phyloP scores from a whole-genome alignment of 2,329 filamentous ascomycete species.

The Falciphora oryzae region DNA sequence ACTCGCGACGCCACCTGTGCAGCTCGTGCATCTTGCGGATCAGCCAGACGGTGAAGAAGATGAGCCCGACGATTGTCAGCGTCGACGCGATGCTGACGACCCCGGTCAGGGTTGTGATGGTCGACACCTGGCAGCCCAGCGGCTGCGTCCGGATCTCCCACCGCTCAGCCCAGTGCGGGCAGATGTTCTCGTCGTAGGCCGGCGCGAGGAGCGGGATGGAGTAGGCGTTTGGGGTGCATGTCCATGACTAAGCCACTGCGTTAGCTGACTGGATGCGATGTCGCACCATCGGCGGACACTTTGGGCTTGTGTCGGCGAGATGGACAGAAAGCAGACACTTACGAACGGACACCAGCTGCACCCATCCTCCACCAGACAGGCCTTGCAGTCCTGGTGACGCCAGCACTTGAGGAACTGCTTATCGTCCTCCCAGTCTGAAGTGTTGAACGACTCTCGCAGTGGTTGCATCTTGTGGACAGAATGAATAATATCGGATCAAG shows the following conservation, averaged over 20 bases:
- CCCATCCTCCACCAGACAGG: conserved; percentile 36
- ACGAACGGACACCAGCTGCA: conserved; percentile 52
- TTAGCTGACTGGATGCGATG: conserved; percentile 9
- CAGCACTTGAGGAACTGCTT: conserved; percentile 45
- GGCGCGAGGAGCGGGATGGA: conserved; percentile 43
- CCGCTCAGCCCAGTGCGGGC: conserved; percentile 43
- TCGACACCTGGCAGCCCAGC: conserved; percentile 36
- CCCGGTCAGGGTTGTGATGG: conserved; percentile 32
- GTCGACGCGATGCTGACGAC: conserved; percentile 29
- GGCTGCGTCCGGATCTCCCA: conserved; percentile 36
- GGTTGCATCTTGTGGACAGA: not conserved
- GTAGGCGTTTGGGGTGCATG: conserved; percentile 47
- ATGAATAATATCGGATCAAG: not conserved
- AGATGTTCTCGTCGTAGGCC: conserved; percentile 42
- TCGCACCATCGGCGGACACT: conserved; percentile 11
- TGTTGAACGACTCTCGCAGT: not conserved
- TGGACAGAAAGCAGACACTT: conserved; percentile 16
- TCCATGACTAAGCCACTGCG: conserved; percentile 35
- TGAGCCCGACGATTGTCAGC: conserved; percentile 20
- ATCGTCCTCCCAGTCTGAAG: conserved; percentile 18
- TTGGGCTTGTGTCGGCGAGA: not conserved
- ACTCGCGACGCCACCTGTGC: conserved; percentile 9
- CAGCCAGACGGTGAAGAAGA: conserved; percentile 16
- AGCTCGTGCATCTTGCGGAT: conserved; percentile 13
- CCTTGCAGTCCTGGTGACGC: conserved; percentile 41